phyloP scores from a whole-genome alignment of 176 grass and related monocot species.

The Raddia guianensis region DNA sequence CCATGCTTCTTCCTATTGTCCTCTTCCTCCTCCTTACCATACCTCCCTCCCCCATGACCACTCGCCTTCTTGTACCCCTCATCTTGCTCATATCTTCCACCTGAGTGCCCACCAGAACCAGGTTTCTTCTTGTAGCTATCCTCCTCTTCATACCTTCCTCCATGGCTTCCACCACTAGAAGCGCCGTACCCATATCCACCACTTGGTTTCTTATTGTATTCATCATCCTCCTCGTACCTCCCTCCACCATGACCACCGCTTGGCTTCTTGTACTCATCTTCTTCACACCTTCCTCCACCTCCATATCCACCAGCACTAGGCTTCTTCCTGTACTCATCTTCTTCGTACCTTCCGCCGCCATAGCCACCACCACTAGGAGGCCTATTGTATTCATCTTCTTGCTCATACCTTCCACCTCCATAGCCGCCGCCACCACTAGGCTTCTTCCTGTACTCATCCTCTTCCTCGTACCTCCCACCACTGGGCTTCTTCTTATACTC shows the following conservation, averaged over 20 bases:
- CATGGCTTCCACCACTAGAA: slow-evolving; percentile 44
- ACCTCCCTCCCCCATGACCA: slow-evolving; percentile 49
- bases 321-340: slow-evolving; percentile 49
- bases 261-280: slow-evolving; percentile 48
- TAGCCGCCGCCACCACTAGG: slow-evolving; percentile 33
- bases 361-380: slow-evolving; percentile 9
- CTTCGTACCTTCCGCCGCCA: slow-evolving; percentile 32
- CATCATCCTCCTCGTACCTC: slow-evolving; percentile 41
- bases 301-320: slow-evolving; percentile 43
- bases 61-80: slow-evolving; percentile 51
- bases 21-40: slow-evolving; percentile 48
- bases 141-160: slow-evolving; percentile 48
- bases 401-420: slow-evolving; percentile 9
- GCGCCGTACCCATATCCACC: slow-evolving; percentile 40
- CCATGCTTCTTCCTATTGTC: slow-evolving; percentile 54
- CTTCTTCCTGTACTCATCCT: slow-evolving; percentile 35
- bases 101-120: slow-evolving; percentile 31
- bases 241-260: slow-evolving; percentile 41
- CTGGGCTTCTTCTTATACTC: slow-evolving; percentile 40
- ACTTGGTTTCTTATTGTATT: slow-evolving; percentile 45
- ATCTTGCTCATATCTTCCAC: slow-evolving; percentile 41
- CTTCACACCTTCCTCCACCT: slow-evolving; percentile 41
- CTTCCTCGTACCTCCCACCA: slow-evolving; percentile 31
- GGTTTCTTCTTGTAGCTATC: slow-evolving; percentile 51
- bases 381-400: slow-evolving; percentile 31